Percentiles rank a stretch among this genome's conserved stretches.
Evolutionary conservation across 306 rosid genomes (phyloP).

Genomic region (Crataegus laevigata): DNA sequence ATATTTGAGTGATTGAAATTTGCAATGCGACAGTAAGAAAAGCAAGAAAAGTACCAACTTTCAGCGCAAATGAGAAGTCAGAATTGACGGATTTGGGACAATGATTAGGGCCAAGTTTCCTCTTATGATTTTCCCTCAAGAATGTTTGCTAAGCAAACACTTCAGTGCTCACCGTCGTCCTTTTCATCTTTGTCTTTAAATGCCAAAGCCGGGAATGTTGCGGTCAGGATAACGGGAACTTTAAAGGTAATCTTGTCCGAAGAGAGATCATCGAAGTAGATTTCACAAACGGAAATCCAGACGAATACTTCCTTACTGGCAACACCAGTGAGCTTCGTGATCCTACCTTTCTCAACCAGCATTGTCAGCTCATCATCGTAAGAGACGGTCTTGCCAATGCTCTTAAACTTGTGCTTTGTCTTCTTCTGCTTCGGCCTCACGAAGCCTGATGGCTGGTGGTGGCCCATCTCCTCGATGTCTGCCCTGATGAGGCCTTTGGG

Average conservation of each 20-base stretch:
- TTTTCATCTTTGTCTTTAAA: neutral
- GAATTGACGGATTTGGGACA: neutral
- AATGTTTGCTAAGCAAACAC: too few species aligned
- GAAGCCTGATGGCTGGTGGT: neutral
- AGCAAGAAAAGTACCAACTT: neutral
- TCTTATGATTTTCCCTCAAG: neutral
- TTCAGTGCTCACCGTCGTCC: neutral
- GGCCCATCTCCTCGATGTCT: neutral
- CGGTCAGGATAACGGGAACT: neutral
- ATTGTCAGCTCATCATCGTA: neutral
- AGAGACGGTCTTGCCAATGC: neutral
- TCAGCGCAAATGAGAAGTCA: neutral
- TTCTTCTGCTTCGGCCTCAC: neutral
- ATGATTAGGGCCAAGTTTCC: neutral
- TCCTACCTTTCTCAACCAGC: neutral
- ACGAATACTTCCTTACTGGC: neutral
- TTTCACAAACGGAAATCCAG: neutral
- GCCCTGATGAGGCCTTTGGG: neutral
- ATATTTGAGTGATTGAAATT: neutral
- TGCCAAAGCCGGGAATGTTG: neutral
- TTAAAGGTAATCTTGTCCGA: neutral
- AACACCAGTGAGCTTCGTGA: neutral
- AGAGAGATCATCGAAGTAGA: neutral
- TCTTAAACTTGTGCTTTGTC: neutral
- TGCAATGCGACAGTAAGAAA: neutral